phyloP scores from a whole-genome alignment of 2,329 filamentous ascomycete species.

The Colletotrichum lini region DNA sequence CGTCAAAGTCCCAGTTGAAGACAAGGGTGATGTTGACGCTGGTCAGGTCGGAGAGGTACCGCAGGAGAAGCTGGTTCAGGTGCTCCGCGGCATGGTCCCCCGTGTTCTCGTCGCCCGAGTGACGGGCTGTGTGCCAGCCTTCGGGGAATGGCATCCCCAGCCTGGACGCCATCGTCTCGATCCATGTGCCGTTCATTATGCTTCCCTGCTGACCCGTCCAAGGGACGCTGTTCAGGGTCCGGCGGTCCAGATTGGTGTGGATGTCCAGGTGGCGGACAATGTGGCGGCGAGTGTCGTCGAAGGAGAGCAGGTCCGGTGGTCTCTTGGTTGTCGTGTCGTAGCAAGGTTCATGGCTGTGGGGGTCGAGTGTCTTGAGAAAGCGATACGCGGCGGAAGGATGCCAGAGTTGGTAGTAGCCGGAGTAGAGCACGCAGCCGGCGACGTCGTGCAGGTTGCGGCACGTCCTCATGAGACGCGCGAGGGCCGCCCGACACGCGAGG shows the following conservation, averaged over 20 bases:
- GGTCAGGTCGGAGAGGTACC: background rate
- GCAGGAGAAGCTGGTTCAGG: slow-evolving; percentile 1
- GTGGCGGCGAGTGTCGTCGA: background rate
- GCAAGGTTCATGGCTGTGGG: background rate
- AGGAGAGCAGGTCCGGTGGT: background rate
- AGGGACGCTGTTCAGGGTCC: background rate
- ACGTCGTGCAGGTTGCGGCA: slow-evolving; percentile 23
- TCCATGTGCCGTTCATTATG: background rate
- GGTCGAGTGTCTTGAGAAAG: slow-evolving; percentile 9
- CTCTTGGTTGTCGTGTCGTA: background rate
- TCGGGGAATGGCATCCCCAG: background rate
- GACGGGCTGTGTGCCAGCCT: background rate
- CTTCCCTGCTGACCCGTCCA: background rate
- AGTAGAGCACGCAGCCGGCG: slow-evolving; percentile 24
- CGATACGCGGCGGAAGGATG: slow-evolving; percentile 5
- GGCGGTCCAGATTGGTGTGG: background rate
- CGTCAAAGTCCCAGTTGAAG: background rate
- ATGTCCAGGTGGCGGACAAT: slow-evolving; percentile 18
- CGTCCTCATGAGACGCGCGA: slow-evolving; percentile 21
- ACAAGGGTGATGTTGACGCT: background rate
- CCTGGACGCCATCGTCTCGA: background rate
- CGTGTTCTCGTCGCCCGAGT: background rate
- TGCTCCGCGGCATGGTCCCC: slow-evolving; percentile 1
- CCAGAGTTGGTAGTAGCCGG: slow-evolving; percentile 8
- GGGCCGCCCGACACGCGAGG: slow-evolving; percentile 2